These are phyloP conservation scores for Themeda triandra DNA, from an alignment of 176 grass and related monocot species.

Conservation along the genomic window DNA sequence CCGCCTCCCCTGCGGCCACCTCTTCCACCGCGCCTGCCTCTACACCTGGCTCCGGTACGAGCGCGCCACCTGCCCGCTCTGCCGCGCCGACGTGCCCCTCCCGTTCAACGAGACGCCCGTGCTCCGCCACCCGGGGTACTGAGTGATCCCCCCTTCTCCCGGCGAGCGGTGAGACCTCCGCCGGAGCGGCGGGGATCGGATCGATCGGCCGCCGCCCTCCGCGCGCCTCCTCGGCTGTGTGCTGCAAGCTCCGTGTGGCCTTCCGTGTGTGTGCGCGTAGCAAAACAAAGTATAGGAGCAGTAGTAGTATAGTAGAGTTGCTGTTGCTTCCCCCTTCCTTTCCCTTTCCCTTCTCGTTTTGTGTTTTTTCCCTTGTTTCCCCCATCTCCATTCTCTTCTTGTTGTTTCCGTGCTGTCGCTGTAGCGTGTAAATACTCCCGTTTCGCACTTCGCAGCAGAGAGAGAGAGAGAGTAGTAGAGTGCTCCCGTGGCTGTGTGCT, in stretches of 20 bases:
- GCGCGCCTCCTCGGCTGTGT: conserved; percentile 31
- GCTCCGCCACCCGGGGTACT: neutral
- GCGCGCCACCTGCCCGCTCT: conserved; percentile 86
- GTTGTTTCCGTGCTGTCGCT: too few species aligned
- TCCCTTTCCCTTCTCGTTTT: too few species aligned
- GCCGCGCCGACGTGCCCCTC: conserved; percentile 57
- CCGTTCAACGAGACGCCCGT: neutral
- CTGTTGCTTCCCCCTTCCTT: too few species aligned
- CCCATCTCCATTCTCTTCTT: too few species aligned
- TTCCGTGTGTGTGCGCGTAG: conserved; percentile 50
- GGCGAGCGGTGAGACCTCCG: neutral
- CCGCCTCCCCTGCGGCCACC: conserved; percentile 73
- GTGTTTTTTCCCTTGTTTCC: too few species aligned
- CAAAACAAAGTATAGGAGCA: neutral
- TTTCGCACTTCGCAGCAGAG: too few species aligned
- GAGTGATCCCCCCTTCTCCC: too few species aligned
- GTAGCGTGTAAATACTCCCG: too few species aligned
- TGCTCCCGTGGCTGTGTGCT: too few species aligned
- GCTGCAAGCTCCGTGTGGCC: conserved; percentile 47
- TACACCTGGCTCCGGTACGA: conserved; percentile 85
- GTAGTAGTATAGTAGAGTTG: neutral
- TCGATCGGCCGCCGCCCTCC: neutral
- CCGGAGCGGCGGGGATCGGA: too few species aligned
- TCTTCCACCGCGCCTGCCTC: conserved; percentile 79
- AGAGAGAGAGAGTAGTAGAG: too few species aligned